Evolutionary conservation across 768 basidiomycete species (phyloP).

Genomic region (Suillus occidentalis): DNA sequence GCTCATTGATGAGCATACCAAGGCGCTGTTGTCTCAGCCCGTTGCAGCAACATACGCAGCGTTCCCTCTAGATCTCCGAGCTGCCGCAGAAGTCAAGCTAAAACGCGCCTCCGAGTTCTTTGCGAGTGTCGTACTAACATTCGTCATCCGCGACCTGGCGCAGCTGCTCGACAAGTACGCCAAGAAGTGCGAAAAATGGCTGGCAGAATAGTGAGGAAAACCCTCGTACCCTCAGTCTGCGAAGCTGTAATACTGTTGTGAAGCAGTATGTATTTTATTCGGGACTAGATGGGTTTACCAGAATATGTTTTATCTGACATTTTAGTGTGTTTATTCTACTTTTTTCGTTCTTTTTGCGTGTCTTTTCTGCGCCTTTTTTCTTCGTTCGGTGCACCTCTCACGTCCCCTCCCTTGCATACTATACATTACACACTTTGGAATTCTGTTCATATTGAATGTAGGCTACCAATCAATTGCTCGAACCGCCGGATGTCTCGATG

Average conservation of each 20-base stretch:
- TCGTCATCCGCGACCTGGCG: conserved; percentile 86
- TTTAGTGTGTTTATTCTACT: conserved; percentile 10
- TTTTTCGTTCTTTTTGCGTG: conserved; percentile 15
- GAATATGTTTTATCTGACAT: conserved; percentile 27
- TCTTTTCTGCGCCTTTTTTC: conserved; percentile 12
- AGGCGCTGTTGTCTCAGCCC: conserved; percentile 65
- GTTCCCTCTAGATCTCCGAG: conserved; percentile 63
- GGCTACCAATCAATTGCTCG: conserved; percentile 8
- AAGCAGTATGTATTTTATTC: conserved; percentile 34
- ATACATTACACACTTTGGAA: conserved; percentile 26
- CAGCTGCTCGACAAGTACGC: conserved; percentile 89
- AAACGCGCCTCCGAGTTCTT: conserved; percentile 90
- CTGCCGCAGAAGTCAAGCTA: conserved; percentile 69
- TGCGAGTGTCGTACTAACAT: conserved; percentile 82
- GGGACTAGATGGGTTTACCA: conserved; percentile 33
- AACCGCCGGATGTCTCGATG: neutral
- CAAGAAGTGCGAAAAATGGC: conserved; percentile 92
- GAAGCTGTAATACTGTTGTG: conserved; percentile 27
- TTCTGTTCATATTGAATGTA: conserved; percentile 21
- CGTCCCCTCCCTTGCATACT: conserved; percentile 21
- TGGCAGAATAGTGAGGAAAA: conserved; percentile 59
- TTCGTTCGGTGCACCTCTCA: conserved; percentile 12
- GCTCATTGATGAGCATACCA: conserved; percentile 84
- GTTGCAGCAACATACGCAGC: conserved; percentile 71
- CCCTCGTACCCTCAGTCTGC: conserved; percentile 17